Conservation (phyloP, 2,329 filamentous ascomycete genomes). For the Leptographium lundbergii region DNA sequence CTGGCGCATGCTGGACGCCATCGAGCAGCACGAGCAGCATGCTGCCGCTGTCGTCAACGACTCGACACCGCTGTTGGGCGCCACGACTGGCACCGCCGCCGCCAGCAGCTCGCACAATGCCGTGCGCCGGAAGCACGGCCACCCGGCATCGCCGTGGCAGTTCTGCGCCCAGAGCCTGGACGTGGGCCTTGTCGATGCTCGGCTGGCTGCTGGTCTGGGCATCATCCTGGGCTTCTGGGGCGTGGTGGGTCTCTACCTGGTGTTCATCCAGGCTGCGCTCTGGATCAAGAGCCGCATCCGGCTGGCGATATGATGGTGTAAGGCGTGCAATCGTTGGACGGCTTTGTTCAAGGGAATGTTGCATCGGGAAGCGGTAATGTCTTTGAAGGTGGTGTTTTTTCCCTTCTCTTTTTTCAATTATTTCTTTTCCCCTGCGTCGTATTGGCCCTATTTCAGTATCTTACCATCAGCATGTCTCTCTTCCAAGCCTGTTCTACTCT, state of each 20-base stretch:
- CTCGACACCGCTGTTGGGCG: neutral
- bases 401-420: neutral
- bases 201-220: conserved; percentile 30
- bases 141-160: conserved; percentile 24
- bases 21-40: conserved; percentile 27
- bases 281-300: conserved; percentile 14
- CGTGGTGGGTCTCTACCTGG: conserved; percentile 33
- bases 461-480: too few species aligned
- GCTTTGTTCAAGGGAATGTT: neutral
- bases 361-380: neutral
- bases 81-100: neutral
- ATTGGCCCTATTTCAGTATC: too few species aligned
- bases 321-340: too few species aligned
- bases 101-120: neutral
- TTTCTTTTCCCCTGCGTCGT: neutral
- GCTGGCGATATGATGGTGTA: neutral
- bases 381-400: neutral
- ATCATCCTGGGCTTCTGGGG: conserved; percentile 37
- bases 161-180: conserved; percentile 27
- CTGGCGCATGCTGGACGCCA: conserved; percentile 45
- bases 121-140: neutral
- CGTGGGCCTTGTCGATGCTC: conserved; percentile 28
- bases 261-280: conserved; percentile 29
- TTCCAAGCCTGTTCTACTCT: too few species aligned
- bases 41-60: neutral